Conservation (phyloP, 768 basidiomycete genomes). For the Candolleomyces aberdarensis region DNA sequence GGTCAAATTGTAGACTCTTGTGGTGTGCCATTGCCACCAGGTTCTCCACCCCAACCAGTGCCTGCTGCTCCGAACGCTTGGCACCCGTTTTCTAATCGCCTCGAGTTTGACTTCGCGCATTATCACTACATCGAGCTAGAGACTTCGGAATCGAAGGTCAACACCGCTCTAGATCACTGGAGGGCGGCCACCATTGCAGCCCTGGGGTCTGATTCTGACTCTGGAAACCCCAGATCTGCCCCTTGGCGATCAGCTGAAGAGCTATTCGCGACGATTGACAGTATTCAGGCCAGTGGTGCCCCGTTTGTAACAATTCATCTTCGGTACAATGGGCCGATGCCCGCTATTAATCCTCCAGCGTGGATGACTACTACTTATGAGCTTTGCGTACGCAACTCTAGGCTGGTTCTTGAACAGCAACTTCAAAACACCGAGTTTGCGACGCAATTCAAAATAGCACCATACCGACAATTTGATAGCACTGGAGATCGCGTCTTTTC, state of each 20-base stretch:
- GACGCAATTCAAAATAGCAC: slow-evolving; percentile 14
- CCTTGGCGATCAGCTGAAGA: slow-evolving; percentile 11
- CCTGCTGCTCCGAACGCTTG: neutral
- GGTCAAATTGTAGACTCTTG: neutral
- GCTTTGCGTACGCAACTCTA: slow-evolving; percentile 16
- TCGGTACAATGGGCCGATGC: slow-evolving; percentile 12
- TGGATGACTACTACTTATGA: slow-evolving; percentile 25
- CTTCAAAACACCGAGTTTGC: slow-evolving; percentile 14
- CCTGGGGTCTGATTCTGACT: neutral
- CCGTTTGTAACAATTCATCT: slow-evolving; percentile 15
- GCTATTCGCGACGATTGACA: slow-evolving; percentile 13
- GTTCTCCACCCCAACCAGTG: neutral
- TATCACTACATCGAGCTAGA: slow-evolving; percentile 18
- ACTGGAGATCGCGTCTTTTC: slow-evolving; percentile 20
- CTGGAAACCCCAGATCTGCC: neutral
- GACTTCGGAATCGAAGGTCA: slow-evolving; percentile 14
- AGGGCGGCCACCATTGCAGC: slow-evolving; percentile 10
- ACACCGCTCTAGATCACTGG: slow-evolving; percentile 18
- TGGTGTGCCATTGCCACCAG: neutral
- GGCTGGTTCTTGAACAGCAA: slow-evolving; percentile 17
- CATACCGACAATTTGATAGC: slow-evolving; percentile 22
- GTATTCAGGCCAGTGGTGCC: slow-evolving; percentile 12
- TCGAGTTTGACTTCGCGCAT: slow-evolving; percentile 18
- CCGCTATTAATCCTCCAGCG: slow-evolving; percentile 11
- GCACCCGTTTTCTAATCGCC: slow-evolving; percentile 12